Evolutionary conservation across 371 early-diverging fungal species (phyloP).

Genomic region (Rhizomucor miehei): DNA sequence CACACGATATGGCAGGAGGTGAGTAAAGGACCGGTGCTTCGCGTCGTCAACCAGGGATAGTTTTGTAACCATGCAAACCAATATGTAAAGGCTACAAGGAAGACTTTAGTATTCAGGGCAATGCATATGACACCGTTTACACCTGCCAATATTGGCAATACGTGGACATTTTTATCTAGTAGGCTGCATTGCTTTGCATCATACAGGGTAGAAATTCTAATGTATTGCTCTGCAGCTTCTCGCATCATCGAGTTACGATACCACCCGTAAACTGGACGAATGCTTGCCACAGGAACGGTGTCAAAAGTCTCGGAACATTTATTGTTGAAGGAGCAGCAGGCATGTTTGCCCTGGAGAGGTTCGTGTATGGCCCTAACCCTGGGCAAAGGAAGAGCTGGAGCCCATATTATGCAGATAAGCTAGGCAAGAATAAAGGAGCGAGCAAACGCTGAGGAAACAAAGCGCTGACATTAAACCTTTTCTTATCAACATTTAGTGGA

Average conservation of each 20-base stretch:
- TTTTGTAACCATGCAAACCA: neutral
- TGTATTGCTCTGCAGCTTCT: slow-evolving; percentile 35
- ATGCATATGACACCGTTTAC: slow-evolving; percentile 39
- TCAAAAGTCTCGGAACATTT: slow-evolving; percentile 50
- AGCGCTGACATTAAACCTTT: too few relatives aligned
- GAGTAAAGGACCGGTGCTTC: neutral
- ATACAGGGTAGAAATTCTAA: too few relatives aligned
- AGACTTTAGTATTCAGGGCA: slow-evolving; percentile 52
- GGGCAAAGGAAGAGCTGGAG: slow-evolving; percentile 21
- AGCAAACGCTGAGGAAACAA: too few relatives aligned
- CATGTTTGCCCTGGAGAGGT: slow-evolving; percentile 40
- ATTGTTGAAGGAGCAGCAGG: slow-evolving; percentile 43
- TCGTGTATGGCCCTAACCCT: slow-evolving; percentile 33
- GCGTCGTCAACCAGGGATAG: neutral
- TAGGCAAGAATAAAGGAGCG: slow-evolving; percentile 26
- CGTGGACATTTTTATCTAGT: slow-evolving; percentile 63
- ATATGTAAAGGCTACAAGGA: slow-evolving; percentile 47
- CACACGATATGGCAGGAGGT: slow-evolving; percentile 65
- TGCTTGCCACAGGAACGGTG: slow-evolving; percentile 62
- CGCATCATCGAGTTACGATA: slow-evolving; percentile 55
- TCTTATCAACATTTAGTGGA: slow-evolving; percentile 32
- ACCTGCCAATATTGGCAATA: slow-evolving; percentile 53
- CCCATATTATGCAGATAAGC: slow-evolving; percentile 52
- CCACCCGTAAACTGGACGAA: slow-evolving; percentile 66
- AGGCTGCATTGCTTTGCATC: slow-evolving; percentile 1